phyloP scores from a whole-genome alignment of 306 rosid genomes.

The Quercus mongolica region DNA sequence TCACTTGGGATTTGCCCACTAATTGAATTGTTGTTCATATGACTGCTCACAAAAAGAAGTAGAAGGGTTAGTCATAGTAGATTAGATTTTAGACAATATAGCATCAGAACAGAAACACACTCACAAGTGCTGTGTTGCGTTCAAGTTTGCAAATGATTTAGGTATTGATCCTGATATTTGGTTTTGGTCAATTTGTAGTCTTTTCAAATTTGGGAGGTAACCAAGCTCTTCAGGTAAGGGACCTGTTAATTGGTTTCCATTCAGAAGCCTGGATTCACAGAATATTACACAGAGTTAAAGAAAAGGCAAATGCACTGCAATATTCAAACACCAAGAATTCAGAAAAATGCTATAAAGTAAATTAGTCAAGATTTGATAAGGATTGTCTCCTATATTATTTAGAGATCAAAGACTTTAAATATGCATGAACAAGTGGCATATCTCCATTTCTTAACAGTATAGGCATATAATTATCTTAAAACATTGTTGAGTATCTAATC shows the following conservation, averaged over 20 bases:
- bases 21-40: conserved; percentile 55
- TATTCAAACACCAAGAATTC: not conserved
- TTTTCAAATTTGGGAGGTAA: conserved; percentile 29
- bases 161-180: conserved; percentile 43
- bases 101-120: conserved; percentile 11
- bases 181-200: conserved; percentile 47
- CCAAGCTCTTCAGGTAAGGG: conserved; percentile 51
- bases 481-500: not conserved
- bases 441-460: not conserved
- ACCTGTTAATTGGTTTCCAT: conserved; percentile 46
- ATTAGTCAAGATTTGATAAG: not conserved
- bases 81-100: not conserved
- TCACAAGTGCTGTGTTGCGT: conserved; percentile 34
- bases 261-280: conserved; percentile 41
- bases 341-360: not conserved
- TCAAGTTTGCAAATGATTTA: conserved; percentile 38
- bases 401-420: no score
- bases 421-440: not conserved
- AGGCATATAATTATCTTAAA: not conserved
- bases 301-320: not conserved
- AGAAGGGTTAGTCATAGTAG: not conserved
- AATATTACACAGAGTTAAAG: not conserved
- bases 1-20: conserved; percentile 46
- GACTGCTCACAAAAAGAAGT: conserved; percentile 28
- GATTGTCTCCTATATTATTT: not conserved